Conservation (phyloP, 2,329 filamentous ascomycete genomes). For the Hymenoscyphus repandus region DNA sequence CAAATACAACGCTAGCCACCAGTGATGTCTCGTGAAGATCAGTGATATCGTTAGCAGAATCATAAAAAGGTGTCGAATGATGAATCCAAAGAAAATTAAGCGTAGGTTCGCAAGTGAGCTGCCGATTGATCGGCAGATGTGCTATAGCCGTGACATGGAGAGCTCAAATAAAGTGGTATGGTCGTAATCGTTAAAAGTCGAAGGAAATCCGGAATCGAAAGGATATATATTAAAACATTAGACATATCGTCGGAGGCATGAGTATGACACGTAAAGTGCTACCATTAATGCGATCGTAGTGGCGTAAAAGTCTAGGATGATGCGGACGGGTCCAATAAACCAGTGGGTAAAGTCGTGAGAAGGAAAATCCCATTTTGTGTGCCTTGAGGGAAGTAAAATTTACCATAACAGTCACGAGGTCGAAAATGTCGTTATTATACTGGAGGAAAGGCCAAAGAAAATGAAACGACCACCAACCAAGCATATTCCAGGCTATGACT, state of each 20-base stretch:
- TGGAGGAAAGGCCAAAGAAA: background rate
- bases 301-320: slow-evolving; percentile 21
- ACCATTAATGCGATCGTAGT: slow-evolving; percentile 15
- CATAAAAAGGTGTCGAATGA: background rate
- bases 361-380: slow-evolving; percentile 12
- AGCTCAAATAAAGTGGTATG: background rate
- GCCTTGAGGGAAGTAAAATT: slow-evolving; percentile 1
- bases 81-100: background rate
- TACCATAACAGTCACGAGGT: background rate
- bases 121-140: background rate
- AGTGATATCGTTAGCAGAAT: slow-evolving; percentile 15
- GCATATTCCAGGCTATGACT: background rate
- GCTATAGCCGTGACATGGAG: background rate
- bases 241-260: slow-evolving; percentile 17
- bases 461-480: background rate
- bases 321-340: slow-evolving; percentile 11
- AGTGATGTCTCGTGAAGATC: slow-evolving; percentile 7
- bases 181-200: slow-evolving; percentile 9
- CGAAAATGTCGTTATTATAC: slow-evolving; percentile 4
- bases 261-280: slow-evolving; percentile 4
- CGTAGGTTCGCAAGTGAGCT: slow-evolving; percentile 2
- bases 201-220: slow-evolving; percentile 7
- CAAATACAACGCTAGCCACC: slow-evolving; percentile 13
- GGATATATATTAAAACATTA: slow-evolving; percentile 16
- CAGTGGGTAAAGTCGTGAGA: slow-evolving; percentile 10